Percentiles rank a stretch among this genome's conserved stretches.
Conservation (phyloP, 139 green algal genomes). For the Coelastrella sp. region DNA sequence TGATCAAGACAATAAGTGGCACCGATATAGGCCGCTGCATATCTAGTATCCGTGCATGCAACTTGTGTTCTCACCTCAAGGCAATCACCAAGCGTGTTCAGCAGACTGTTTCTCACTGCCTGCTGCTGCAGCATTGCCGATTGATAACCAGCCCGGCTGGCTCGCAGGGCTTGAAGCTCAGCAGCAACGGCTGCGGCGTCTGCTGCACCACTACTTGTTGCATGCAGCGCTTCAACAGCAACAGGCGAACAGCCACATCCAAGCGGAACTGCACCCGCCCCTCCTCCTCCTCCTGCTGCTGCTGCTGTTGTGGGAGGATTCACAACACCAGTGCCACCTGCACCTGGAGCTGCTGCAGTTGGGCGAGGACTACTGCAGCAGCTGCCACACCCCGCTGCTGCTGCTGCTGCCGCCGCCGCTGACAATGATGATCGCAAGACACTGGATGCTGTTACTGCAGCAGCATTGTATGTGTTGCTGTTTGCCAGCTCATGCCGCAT, state of each 20-base stretch:
- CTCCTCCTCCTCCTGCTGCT: background rate
- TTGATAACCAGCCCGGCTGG: slow-evolving; percentile 46
- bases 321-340: background rate
- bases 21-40: too few species aligned
- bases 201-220: slow-evolving; percentile 4
- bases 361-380: background rate
- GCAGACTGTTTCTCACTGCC: slow-evolving; percentile 23
- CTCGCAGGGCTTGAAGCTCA: slow-evolving; percentile 46
- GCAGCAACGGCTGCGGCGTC: slow-evolving; percentile 32
- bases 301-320: background rate
- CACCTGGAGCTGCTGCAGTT: background rate
- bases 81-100: slow-evolving; percentile 22
- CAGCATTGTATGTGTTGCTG: slow-evolving; percentile 3
- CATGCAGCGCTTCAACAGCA: too few species aligned
- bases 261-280: background rate
- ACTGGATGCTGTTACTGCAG: slow-evolving; percentile 28
- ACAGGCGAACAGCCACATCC: background rate
- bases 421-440: too few species aligned
- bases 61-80: slow-evolving; percentile 17
- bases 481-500: slow-evolving; percentile 26
- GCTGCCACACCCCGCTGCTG: background rate
- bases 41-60: too few species aligned
- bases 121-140: slow-evolving; percentile 34
- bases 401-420: background rate
- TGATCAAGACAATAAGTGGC: background rate